phyloP scores from a whole-genome alignment of 805 yeast genomes.

The Hanseniaspora occidentalis region DNA sequence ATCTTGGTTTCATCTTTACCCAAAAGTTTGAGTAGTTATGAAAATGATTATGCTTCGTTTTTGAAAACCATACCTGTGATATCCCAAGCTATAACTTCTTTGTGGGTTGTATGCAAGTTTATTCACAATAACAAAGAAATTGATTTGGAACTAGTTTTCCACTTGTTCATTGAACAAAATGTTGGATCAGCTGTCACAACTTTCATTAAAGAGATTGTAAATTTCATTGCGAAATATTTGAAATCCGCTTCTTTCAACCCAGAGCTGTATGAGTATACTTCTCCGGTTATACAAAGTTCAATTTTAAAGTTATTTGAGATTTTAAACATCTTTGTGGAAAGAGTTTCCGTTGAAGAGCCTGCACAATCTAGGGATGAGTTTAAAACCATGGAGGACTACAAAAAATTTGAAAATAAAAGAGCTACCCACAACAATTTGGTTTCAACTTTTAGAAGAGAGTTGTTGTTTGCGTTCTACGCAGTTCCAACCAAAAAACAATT shows the following conservation, averaged over 20 bases:
- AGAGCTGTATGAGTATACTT: neutral
- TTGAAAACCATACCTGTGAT: slow-evolving; percentile 17
- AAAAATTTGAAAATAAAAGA: neutral
- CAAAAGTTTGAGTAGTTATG: neutral
- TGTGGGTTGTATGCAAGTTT: neutral
- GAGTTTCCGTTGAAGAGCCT: neutral
- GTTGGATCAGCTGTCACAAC: neutral
- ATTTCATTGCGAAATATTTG: neutral
- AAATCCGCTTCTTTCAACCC: neutral
- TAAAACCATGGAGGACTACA: neutral
- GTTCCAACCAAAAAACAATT: neutral
- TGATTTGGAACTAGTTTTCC: neutral
- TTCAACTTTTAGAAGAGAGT: neutral
- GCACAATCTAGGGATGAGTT: neutral
- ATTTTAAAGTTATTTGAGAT: neutral
- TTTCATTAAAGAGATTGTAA: neutral
- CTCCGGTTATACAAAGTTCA: neutral
- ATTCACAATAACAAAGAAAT: neutral
- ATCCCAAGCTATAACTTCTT: neutral
- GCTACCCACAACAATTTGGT: neutral
- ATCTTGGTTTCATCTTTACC: neutral
- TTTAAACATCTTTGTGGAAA: neutral
- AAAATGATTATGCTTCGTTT: slow-evolving; percentile 10
- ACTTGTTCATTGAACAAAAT: neutral
- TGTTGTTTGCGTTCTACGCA: neutral